Base-by-base conservation (phyloP, 140 eudicot species). In the Ambrosia hybrid region DNA sequence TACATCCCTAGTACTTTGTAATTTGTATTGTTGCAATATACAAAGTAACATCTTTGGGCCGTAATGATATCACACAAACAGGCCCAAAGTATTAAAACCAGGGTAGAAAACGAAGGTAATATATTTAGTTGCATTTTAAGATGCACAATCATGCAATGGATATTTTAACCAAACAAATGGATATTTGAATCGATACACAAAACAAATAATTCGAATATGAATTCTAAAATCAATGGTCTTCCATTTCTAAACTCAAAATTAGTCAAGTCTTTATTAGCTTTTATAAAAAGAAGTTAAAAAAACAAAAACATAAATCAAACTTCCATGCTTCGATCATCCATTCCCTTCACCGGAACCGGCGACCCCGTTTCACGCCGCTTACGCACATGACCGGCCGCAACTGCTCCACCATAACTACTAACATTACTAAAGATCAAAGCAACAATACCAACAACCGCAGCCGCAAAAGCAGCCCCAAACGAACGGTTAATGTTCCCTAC, bases 361-460 rank as follows among this genome's bases (percentile, higher is more conserved):
- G 80, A 72, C 2, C 48, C 60, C 37, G 59, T 76, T 75, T 77
- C 85, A 52, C 86, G 73, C 4, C 82, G 74, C 57, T 79, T 81
- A 26, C 65, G 80, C 11, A 90, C 83, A 77, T 83, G 88, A 7
- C 96, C 95, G 10, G 95, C 96, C 2, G 87, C 96, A 58, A 85
- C 79, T 4, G 94, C 94, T 16, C 95, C 96, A 62, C 85, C 81
- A 41, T 83, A 87, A 78, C 83, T 90, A 70, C 91, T 85, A 57
- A 90, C 83, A 56, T 87, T 87, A 58, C 94, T 88, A 77, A 90
- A 90, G 9, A 87, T 78, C 86, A 90, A 58, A 37, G 66, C 84
- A 16, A 90, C 66, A 21, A 82, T 79, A 11, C 95, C 96, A 51
- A 81, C 37, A 11, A 85, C 77, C 9, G 84, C 88, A 6, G 80